Percentiles rank a stretch among this genome's conserved stretches.
These are phyloP conservation scores for Xylaria sp. DNA, from an alignment of 2,329 filamentous ascomycete species.

Conservation along the genomic window DNA sequence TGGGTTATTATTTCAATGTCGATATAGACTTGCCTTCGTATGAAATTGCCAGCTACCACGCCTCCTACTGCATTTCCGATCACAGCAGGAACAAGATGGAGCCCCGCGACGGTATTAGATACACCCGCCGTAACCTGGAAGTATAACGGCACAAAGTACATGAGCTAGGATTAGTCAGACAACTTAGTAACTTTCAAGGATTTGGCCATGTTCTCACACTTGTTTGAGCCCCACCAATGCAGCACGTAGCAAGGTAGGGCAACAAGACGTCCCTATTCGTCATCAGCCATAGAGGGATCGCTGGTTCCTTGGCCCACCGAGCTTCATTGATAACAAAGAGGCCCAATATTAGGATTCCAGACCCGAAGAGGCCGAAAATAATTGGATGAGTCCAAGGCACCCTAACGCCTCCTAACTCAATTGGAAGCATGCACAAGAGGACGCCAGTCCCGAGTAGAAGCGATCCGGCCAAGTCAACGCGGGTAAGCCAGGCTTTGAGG, in stretches of 20 bases:
- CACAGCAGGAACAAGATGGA: constrained; percentile 70
- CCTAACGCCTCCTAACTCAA: constrained; percentile 48
- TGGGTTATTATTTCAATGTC: neutral
- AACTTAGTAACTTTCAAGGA: neutral
- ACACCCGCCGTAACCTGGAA: constrained; percentile 67
- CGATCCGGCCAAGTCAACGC: constrained; percentile 66
- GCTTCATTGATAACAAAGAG: constrained; percentile 47
- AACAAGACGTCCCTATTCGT: constrained; percentile 57
- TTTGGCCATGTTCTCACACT: constrained; percentile 47
- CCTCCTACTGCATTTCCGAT: constrained; percentile 70
- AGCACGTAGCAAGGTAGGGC: constrained; percentile 56
- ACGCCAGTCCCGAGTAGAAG: constrained; percentile 47
- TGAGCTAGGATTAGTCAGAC: constrained; percentile 48
- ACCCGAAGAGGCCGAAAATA: constrained; percentile 41
- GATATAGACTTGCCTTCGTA: constrained; percentile 48
- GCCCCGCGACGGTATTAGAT: constrained; percentile 62
- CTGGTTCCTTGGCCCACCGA: constrained; percentile 57
- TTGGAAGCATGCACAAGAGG: constrained; percentile 46
- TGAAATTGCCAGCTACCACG: constrained; percentile 62
- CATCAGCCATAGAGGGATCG: constrained; percentile 63
- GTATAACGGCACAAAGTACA: constrained; percentile 72
- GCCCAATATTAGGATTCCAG: constrained; percentile 38
- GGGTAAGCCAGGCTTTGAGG: constrained; percentile 47
- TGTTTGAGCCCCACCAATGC: constrained; percentile 64
- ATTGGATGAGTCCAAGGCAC: constrained; percentile 47